phyloP scores from a whole-genome alignment of 1,139 yeast genomes.

The Candida sp. region DNA sequence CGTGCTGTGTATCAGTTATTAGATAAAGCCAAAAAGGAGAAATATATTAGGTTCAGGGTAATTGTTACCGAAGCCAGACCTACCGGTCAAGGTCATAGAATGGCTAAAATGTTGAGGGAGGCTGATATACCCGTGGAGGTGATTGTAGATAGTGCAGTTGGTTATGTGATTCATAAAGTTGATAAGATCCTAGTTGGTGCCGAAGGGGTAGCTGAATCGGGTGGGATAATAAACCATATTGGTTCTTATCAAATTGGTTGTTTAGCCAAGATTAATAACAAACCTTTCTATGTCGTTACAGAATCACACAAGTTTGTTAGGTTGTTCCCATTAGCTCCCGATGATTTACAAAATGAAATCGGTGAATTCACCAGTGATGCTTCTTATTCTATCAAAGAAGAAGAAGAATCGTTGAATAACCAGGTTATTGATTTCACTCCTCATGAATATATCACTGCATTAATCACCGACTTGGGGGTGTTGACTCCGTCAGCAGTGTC shows the following conservation, averaged over 20 bases:
- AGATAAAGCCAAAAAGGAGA: slow-evolving; percentile 65
- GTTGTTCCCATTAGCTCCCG: slow-evolving; percentile 90
- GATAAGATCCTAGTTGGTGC: slow-evolving; percentile 97
- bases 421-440: slow-evolving; percentile 86
- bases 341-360: slow-evolving; percentile 76
- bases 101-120: slow-evolving; percentile 67
- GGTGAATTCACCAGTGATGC: slow-evolving; percentile 28
- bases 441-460: slow-evolving; percentile 91
- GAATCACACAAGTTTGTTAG: slow-evolving; percentile 97
- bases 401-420: slow-evolving; percentile 32
- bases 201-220: slow-evolving; percentile 98
- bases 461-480: slow-evolving; percentile 95
- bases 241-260: slow-evolving; percentile 97
- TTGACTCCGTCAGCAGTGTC: slow-evolving; percentile 97
- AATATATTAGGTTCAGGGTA: slow-evolving; percentile 80
- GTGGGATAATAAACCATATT: slow-evolving; percentile 94
- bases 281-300: slow-evolving; percentile 92
- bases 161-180: slow-evolving; percentile 85
- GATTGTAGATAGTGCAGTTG: slow-evolving; percentile 92
- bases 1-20: slow-evolving; percentile 84
- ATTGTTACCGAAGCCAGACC: slow-evolving; percentile 94
- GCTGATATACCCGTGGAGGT: slow-evolving; percentile 90
- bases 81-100: slow-evolving; percentile 70
- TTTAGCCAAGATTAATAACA: slow-evolving; percentile 83
- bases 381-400: slow-evolving; percentile 17